phyloP scores from a whole-genome alignment of 441 rosid genomes.

The Adansonia madagascariensis region DNA sequence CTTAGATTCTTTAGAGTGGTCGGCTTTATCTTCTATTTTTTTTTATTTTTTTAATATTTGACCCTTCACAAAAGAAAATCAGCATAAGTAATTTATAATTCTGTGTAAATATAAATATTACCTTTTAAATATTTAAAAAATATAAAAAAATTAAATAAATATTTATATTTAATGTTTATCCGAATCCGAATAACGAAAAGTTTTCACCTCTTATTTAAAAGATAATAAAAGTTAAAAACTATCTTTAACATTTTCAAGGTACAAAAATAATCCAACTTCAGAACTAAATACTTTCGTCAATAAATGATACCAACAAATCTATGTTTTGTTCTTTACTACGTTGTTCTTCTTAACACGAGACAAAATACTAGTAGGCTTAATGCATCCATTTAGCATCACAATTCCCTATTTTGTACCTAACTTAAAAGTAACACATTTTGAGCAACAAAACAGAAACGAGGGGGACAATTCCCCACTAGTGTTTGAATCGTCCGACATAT shows the following conservation, averaged over 20 bases:
- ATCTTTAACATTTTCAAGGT: too few relatives aligned
- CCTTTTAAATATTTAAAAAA: too few relatives aligned
- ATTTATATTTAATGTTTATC: too few relatives aligned
- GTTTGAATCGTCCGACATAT: neutral
- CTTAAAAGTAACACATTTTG: neutral
- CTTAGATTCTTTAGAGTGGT: neutral
- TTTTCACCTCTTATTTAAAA: too few relatives aligned
- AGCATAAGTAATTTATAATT: neutral
- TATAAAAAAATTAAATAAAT: too few relatives aligned
- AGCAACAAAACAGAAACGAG: neutral
- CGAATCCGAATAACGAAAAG: too few relatives aligned
- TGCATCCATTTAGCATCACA: neutral
- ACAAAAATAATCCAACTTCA: neutral
- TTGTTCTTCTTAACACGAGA: neutral
- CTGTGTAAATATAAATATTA: too few relatives aligned
- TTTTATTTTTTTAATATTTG: neutral
- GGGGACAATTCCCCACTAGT: neutral
- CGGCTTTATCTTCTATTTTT: too few relatives aligned
- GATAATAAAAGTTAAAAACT: too few relatives aligned
- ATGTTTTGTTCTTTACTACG: neutral
- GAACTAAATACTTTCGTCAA: neutral
- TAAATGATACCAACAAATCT: constrained; percentile 3
- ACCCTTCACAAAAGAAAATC: neutral
- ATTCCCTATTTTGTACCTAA: neutral
- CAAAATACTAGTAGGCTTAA: neutral